Base-by-base conservation (phyloP, 192 early-diverging fungal genomes). In the Coemansia sp. region DNA sequence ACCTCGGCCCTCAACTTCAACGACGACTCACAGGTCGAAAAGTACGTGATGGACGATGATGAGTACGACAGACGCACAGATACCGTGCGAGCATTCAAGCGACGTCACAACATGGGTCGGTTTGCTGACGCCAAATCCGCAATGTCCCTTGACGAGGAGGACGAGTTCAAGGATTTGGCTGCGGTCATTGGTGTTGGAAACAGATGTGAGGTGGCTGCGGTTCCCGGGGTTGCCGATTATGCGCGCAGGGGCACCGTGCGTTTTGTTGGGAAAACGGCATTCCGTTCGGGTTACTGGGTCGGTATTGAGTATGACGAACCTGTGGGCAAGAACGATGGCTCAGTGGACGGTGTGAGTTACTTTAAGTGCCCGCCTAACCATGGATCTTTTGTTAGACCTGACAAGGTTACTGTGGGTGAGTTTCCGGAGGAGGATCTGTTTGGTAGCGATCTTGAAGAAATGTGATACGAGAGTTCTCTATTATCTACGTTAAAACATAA, bases 291-390 rank as follows among this genome's bases (percentile, higher is more conserved):
- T 5, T 86, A 84, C 57, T 99, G 96, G 96, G 89, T 97, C 18
- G 97, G 97, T 63, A 77, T 99, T 16, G 88, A 96, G 68, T 97
- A 94, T 63, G 97, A 99, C 64, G 97, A 99, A 69, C 97, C 97
- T 0, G 70, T 97, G 47, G 97, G 97, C 32, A 97, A 95, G 76
- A 91, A 99, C 74, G 85, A 97, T 78, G 97, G 97, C 13, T 88
- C 85, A 18, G 90, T 96, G 1, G 80, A 91, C 63, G 93, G 92
- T 10, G 83, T 80, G 16, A 60, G 43, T 8, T 99, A 97, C 66
- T 99, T 99, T 69, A 73, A 79, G 4, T 93, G 90, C 68, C 77
- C 83, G 9, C 67, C 81, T 21, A 89, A 90, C 7, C 85, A 93
- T 64, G 97, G 96, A 21, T 92, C 89, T 0, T 95, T 98, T 81